phyloP scores from a whole-genome alignment of 768 basidiomycete genomes.

The Polyporus arcularius region DNA sequence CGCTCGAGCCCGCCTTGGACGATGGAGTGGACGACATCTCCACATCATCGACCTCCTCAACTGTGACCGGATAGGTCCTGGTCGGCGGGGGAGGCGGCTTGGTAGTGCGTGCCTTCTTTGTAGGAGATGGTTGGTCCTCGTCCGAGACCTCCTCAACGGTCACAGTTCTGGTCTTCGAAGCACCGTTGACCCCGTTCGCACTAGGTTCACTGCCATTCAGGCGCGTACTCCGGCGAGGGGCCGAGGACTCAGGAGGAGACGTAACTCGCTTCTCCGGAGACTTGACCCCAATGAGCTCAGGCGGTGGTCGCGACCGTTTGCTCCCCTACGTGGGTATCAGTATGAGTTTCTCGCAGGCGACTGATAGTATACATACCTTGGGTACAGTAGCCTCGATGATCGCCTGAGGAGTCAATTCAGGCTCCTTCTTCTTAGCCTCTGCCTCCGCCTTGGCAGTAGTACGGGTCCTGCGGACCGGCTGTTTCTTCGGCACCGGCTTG shows the following conservation, averaged over 20 bases:
- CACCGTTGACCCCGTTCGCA: conserved; percentile 6
- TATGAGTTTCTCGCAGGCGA: background rate
- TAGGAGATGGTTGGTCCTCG: conserved; percentile 37
- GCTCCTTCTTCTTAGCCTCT: conserved; percentile 25
- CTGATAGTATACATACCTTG: conserved; percentile 45
- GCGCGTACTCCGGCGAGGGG: conserved; percentile 24
- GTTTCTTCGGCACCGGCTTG: conserved; percentile 44
- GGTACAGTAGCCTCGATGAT: conserved; percentile 81
- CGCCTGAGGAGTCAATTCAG: conserved; percentile 53
- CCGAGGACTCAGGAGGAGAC: conserved; percentile 5
- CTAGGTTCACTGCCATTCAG: conserved; percentile 23
- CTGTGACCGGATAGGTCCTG: conserved; percentile 9
- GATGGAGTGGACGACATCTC: conserved; percentile 28
- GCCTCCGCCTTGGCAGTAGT: conserved; percentile 42
- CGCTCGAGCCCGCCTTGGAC: conserved; percentile 18
- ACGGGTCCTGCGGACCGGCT: conserved; percentile 39
- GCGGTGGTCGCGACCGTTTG: conserved; percentile 75
- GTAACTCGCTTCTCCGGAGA: conserved; percentile 34
- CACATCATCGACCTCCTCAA: conserved; percentile 38
- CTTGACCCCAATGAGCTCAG: conserved; percentile 37
- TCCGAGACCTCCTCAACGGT: conserved; percentile 42
- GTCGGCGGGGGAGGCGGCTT: background rate
- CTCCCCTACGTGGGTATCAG: conserved; percentile 54
- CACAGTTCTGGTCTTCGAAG: conserved; percentile 4
- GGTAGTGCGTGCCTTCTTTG: conserved; percentile 52